These are phyloP conservation scores for Lumnitzera racemosa DNA, from an alignment of 345 rosid species.

Conservation along the genomic window DNA sequence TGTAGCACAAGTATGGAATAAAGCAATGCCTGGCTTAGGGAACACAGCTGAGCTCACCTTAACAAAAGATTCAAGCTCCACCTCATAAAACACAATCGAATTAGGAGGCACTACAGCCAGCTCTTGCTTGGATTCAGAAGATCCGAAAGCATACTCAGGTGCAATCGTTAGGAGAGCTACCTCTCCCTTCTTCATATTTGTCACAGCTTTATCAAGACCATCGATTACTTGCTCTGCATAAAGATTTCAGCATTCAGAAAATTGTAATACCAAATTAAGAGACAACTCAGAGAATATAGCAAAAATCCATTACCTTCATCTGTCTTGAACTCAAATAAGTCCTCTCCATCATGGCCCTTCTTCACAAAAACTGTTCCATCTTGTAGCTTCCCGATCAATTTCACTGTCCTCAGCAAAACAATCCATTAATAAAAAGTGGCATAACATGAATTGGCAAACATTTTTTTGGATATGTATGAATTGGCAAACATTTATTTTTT, in stretches of 20 bases:
- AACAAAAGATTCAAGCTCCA: constrained; percentile 63
- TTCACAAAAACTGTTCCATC: constrained; percentile 73
- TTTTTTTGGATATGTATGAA: too few species aligned
- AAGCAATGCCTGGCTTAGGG: not conserved
- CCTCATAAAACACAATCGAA: constrained; percentile 63
- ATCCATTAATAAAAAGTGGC: too few species aligned
- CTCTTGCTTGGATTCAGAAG: constrained; percentile 62
- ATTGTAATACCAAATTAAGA: not conserved
- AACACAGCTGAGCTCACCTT: constrained; percentile 37
- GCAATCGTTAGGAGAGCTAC: constrained; percentile 58
- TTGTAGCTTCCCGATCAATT: constrained; percentile 70
- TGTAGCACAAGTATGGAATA: not conserved
- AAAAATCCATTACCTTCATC: constrained; percentile 64
- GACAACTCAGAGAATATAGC: not conserved
- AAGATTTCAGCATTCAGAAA: constrained; percentile 5
- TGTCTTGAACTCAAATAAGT: constrained; percentile 67
- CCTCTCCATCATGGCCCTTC: constrained; percentile 65
- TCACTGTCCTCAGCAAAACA: constrained; percentile 41
- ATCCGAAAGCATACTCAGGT: constrained; percentile 84
- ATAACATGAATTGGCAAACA: too few species aligned
- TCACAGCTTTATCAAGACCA: constrained; percentile 82
- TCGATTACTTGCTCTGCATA: constrained; percentile 76
- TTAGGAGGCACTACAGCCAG: constrained; percentile 67
- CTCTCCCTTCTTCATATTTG: constrained; percentile 90
- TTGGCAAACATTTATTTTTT: too few species aligned